Percentiles rank a stretch among this genome's conserved stretches.
Evolutionary conservation across 2,329 filamentous ascomycete species (phyloP).

Genomic region (Aphanocladium album): DNA sequence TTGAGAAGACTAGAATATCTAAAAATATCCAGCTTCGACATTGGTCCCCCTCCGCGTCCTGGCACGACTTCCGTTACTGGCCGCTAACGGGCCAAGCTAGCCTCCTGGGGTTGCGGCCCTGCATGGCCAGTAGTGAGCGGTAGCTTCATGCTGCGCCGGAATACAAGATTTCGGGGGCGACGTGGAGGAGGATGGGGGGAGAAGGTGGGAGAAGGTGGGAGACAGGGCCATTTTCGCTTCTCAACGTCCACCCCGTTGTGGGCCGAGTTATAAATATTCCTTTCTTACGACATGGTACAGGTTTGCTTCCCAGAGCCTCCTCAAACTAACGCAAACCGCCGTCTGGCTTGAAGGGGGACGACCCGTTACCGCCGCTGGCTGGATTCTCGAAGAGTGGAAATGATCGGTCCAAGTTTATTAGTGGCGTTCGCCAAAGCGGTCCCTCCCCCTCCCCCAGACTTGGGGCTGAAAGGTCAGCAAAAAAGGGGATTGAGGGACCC

Average conservation of each 20-base stretch:
- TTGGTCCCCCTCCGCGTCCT: not conserved
- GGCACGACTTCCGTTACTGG: not conserved
- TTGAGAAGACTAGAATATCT: not conserved
- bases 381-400: not conserved
- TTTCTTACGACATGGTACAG: not conserved
- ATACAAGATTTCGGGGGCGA: not conserved
- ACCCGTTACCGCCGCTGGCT: not conserved
- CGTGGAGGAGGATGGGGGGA: not conserved
- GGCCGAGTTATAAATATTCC: not conserved
- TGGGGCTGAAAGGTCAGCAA: not conserved
- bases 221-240: not conserved
- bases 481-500: not conserved
- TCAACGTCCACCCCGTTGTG: not conserved
- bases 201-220: too few species aligned
- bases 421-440: not conserved
- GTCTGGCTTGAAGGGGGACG: not conserved
- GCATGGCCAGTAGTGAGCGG: not conserved
- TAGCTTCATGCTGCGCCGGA: not conserved
- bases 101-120: not conserved
- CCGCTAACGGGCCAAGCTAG: slow-evolving; percentile 4
- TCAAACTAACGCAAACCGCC: not conserved
- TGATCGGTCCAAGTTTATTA: slow-evolving; percentile 1
- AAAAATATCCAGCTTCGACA: not conserved
- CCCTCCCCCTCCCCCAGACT: not conserved
- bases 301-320: not conserved